These are phyloP conservation scores for Pleochaeta shiraiana DNA, from an alignment of 2,329 filamentous ascomycete species.

Conservation along the genomic window DNA sequence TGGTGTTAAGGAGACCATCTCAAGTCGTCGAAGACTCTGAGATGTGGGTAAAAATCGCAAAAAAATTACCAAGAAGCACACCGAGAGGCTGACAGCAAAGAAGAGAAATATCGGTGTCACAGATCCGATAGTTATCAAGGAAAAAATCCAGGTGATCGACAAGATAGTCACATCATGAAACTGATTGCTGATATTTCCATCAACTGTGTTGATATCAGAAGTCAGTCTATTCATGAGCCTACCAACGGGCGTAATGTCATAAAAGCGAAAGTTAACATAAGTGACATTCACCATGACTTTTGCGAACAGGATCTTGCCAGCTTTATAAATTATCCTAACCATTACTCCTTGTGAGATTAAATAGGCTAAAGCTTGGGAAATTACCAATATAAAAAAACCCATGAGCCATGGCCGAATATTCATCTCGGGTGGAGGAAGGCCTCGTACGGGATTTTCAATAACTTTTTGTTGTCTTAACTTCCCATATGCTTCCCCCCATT, in stretches of 20 bases:
- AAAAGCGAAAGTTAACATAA: constrained; percentile 69
- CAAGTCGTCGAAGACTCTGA: constrained; percentile 60
- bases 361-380: constrained; percentile 35
- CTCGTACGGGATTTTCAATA: constrained; percentile 16
- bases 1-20: constrained; percentile 76
- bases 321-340: constrained; percentile 57
- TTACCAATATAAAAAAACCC: constrained; percentile 44
- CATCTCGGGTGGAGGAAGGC: constrained; percentile 41
- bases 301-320: constrained; percentile 53
- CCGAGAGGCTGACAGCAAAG: constrained; percentile 46
- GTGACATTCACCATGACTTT: constrained; percentile 52
- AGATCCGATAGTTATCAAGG: constrained; percentile 55
- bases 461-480: not conserved
- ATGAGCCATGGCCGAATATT: constrained; percentile 56
- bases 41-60: constrained; percentile 59
- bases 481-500: constrained; percentile 63
- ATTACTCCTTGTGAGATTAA: constrained; percentile 43
- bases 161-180: constrained; percentile 51
- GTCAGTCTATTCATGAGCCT: constrained; percentile 84
- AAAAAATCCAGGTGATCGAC: constrained; percentile 46
- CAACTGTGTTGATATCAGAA: constrained; percentile 72
- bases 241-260: constrained; percentile 75
- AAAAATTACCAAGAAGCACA: constrained; percentile 53
- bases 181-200: constrained; percentile 61
- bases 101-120: constrained; percentile 57